phyloP scores from a whole-genome alignment of 2,329 filamentous ascomycete species.

The Zymoseptoria ardabiliae region DNA sequence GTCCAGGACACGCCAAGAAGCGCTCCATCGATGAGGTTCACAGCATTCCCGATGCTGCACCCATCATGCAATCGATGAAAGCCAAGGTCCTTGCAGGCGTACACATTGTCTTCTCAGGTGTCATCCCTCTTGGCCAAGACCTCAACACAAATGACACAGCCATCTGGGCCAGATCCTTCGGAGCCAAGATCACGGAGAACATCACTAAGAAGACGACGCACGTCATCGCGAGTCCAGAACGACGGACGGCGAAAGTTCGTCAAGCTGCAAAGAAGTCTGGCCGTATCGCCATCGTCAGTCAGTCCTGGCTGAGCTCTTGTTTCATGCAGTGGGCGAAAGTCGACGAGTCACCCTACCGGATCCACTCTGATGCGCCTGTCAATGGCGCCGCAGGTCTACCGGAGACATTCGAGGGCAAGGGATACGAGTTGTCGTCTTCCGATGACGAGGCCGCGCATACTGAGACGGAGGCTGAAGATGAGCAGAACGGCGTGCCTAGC shows the following conservation, averaged over 20 bases:
- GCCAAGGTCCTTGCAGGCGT: slow-evolving; percentile 64
- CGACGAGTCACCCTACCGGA: slow-evolving; percentile 70
- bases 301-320: slow-evolving; percentile 81
- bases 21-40: slow-evolving; percentile 42
- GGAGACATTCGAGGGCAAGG: slow-evolving; percentile 24
- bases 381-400: slow-evolving; percentile 24
- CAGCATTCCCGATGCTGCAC: slow-evolving; percentile 74
- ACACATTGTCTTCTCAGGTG: slow-evolving; percentile 79
- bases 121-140: slow-evolving; percentile 75
- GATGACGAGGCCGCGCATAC: slow-evolving; percentile 38
- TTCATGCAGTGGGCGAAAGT: slow-evolving; percentile 76
- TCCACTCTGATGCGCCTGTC: slow-evolving; percentile 67
- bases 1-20: slow-evolving; percentile 46
- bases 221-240: slow-evolving; percentile 61
- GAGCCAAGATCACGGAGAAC: slow-evolving; percentile 58
- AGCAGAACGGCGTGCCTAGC: slow-evolving; percentile 2
- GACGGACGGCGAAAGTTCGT: slow-evolving; percentile 83
- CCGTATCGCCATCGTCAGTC: slow-evolving; percentile 78
- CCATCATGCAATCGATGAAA: slow-evolving; percentile 79
- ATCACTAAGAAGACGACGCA: slow-evolving; percentile 55
- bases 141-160: slow-evolving; percentile 71
- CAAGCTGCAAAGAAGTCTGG: slow-evolving; percentile 71
- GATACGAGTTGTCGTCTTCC: slow-evolving; percentile 37
- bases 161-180: slow-evolving; percentile 79
- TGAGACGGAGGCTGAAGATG: slow-evolving; percentile 29